phyloP scores from a whole-genome alignment of 371 early-diverging fungal genomes.

The Mucor indicus region DNA sequence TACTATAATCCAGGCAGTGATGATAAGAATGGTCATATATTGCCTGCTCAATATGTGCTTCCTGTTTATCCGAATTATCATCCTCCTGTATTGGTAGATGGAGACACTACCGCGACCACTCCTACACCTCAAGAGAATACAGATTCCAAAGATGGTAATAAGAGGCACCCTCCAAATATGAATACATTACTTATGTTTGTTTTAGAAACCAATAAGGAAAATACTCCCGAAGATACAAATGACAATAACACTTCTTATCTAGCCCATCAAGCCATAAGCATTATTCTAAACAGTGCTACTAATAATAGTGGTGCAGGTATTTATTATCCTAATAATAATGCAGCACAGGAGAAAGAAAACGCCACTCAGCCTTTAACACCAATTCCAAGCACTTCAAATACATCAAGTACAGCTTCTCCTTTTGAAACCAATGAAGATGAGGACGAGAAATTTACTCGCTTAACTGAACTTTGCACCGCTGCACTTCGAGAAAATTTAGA shows the following conservation, averaged over 20 bases:
- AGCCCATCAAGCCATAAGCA: too few relatives aligned
- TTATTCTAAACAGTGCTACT: too few relatives aligned
- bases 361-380: too few relatives aligned
- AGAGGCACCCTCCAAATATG: background rate
- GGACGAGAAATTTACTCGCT: slow-evolving; percentile 29
- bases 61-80: slow-evolving; percentile 28
- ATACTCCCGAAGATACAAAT: too few relatives aligned
- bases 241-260: too few relatives aligned
- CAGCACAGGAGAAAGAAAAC: slow-evolving; percentile 12
- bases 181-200: too few relatives aligned
- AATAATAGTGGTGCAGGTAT: too few relatives aligned
- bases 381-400: too few relatives aligned
- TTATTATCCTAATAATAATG: background rate
- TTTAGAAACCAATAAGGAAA: too few relatives aligned
- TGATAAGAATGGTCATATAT: background rate
- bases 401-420: slow-evolving; percentile 2
- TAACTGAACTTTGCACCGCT: slow-evolving; percentile 44
- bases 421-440: slow-evolving; percentile 31
- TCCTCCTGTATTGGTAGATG: slow-evolving; percentile 26
- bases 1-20: slow-evolving; percentile 6
- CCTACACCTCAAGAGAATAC: slow-evolving; percentile 3
- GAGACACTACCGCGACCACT: slow-evolving; percentile 8
- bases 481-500: slow-evolving; percentile 32
- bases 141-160: background rate
- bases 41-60: slow-evolving; percentile 7